A percentile compares a stretch with the other conserved stretches of the same genome.
Conservation (phyloP, 768 basidiomycete species). For the Leccinum variicolor region DNA sequence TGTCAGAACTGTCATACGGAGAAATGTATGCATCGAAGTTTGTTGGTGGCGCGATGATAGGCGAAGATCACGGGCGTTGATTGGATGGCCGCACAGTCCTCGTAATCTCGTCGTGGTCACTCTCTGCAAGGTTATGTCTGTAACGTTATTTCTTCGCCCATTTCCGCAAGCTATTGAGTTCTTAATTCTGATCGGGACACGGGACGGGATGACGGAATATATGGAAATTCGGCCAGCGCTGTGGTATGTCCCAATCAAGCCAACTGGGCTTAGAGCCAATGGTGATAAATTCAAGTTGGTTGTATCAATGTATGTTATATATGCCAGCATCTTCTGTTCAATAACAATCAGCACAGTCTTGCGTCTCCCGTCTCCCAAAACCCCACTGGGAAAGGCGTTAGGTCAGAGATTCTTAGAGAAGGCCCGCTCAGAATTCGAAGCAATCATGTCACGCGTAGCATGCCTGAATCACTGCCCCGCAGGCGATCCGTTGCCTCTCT, state of each 20-base stretch:
- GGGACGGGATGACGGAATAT: neutral
- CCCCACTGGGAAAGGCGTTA: constrained; percentile 19
- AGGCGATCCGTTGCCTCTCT: constrained; percentile 15
- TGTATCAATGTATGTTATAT: neutral
- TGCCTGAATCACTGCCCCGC: neutral
- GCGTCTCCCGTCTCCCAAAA: constrained; percentile 20
- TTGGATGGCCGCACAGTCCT: neutral
- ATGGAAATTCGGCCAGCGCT: neutral
- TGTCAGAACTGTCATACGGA: constrained; percentile 1
- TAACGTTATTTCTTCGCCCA: neutral
- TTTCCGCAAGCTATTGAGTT: neutral
- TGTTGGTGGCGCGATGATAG: constrained; percentile 11
- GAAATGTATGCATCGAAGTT: neutral
- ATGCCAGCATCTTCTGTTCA: neutral
- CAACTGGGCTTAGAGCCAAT: neutral
- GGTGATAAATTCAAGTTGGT: neutral
- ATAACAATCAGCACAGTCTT: neutral
- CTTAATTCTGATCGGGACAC: neutral
- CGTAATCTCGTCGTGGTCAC: neutral
- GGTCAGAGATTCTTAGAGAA: neutral
- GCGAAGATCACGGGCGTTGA: constrained; percentile 24
- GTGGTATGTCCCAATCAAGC: neutral
- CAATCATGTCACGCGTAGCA: neutral
- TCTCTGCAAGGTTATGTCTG: neutral
- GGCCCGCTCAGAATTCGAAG: neutral